phyloP scores from a whole-genome alignment of 176 grass and related monocot species.

The Urochloa ruziziensis region DNA sequence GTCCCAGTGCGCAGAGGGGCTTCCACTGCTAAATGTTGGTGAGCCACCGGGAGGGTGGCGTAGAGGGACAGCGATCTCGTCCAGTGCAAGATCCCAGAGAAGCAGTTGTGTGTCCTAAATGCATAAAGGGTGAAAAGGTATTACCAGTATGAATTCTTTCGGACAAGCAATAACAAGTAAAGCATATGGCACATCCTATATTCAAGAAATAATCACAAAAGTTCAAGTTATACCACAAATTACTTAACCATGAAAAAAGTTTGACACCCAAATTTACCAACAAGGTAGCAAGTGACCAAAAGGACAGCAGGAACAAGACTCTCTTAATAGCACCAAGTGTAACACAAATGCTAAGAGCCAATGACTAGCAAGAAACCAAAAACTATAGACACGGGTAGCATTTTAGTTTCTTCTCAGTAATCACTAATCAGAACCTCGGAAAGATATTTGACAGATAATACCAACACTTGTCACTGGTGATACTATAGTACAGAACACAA shows the following conservation, averaged over 20 bases:
- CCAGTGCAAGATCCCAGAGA: conserved; percentile 87
- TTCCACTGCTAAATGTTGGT: conserved; percentile 73
- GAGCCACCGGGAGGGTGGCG: conserved; percentile 62
- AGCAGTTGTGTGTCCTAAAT: conserved; percentile 81
- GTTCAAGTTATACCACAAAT: conserved; percentile 5
- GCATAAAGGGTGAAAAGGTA: conserved; percentile 4
- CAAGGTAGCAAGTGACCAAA: neutral
- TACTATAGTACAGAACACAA: neutral
- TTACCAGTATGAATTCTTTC: neutral
- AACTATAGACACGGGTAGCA: neutral
- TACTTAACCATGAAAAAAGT: conserved; percentile 3
- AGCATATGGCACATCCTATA: neutral
- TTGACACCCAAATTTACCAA: neutral
- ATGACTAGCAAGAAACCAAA: neutral
- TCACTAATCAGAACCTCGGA: neutral
- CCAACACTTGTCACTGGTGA: conserved; percentile 2
- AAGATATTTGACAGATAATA: neutral
- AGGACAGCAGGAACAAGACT: neutral
- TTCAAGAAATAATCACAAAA: conserved; percentile 14
- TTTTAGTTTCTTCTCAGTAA: neutral
- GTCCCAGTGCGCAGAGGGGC: conserved; percentile 78
- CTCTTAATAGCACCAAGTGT: too few relatives aligned
- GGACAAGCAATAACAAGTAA: conserved; percentile 5
- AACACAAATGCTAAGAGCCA: too few relatives aligned
- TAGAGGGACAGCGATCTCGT: conserved; percentile 78